Evolutionary conservation across 1,284 basidiomycete genomes (phyloP).

Genomic region (Cryptococcus sp.): DNA sequence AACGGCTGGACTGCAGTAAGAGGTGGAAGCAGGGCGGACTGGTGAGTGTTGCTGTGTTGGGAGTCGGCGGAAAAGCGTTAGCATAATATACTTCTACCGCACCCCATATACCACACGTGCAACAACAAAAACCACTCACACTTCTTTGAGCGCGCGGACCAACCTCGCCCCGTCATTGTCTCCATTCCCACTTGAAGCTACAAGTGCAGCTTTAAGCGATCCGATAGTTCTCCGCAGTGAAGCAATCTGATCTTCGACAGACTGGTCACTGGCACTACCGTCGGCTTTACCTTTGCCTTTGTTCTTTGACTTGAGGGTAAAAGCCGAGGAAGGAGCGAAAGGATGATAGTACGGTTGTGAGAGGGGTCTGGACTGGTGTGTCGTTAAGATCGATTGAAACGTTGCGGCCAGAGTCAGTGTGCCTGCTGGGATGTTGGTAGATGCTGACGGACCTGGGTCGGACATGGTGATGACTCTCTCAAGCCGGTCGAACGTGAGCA

Average conservation of each 20-base stretch:
- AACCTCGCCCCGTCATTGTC: constrained; percentile 22
- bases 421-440: constrained; percentile 2
- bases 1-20: constrained; percentile 20
- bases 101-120: background rate
- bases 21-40: constrained; percentile 29
- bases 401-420: constrained; percentile 23
- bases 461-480: background rate
- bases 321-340: constrained; percentile 24
- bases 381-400: constrained; percentile 26
- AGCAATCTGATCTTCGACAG: constrained; percentile 13
- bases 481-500: no score
- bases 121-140: constrained; percentile 19
- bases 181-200: background rate
- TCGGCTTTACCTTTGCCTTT: constrained; percentile 20
- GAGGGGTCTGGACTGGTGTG: constrained; percentile 20
- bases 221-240: constrained; percentile 14
- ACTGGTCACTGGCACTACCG: background rate
- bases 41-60: constrained; percentile 35
- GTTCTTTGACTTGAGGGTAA: constrained; percentile 5
- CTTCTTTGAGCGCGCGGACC: constrained; percentile 34
- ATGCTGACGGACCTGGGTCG: constrained; percentile 1
- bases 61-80: background rate
- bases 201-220: constrained; percentile 12
- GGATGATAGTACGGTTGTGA: constrained; percentile 32
- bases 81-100: background rate